phyloP scores from a whole-genome alignment of 768 basidiomycete genomes.

The Suillus subaureus region DNA sequence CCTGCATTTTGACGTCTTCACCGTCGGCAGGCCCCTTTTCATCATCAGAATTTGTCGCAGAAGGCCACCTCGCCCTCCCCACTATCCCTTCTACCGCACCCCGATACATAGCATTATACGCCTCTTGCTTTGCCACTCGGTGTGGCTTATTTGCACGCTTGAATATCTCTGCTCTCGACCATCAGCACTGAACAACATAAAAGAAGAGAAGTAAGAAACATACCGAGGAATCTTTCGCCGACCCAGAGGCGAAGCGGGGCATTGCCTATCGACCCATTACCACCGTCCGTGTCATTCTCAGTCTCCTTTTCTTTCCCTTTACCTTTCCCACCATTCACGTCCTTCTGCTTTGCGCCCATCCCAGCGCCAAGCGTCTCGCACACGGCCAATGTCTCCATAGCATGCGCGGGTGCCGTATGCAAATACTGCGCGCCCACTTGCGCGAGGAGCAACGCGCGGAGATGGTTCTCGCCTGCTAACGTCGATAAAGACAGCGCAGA shows the following conservation, averaged over 20 bases:
- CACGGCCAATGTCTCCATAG: slow-evolving; percentile 62
- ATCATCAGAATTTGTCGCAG: background rate
- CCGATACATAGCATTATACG: slow-evolving; percentile 40
- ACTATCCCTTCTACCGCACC: slow-evolving; percentile 24
- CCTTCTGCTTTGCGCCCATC: slow-evolving; percentile 48
- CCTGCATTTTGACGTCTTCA: background rate
- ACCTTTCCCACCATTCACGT: slow-evolving; percentile 10
- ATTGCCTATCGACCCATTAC: slow-evolving; percentile 51
- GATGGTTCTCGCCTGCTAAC: slow-evolving; percentile 65
- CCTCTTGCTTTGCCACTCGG: slow-evolving; percentile 47
- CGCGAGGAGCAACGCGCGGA: slow-evolving; percentile 70
- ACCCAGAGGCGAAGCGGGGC: slow-evolving; percentile 71
- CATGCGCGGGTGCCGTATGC: slow-evolving; percentile 71
- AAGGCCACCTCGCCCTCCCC: background rate
- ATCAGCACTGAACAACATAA: background rate
- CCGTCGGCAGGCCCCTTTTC: background rate
- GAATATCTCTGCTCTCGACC: slow-evolving; percentile 49
- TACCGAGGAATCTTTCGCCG: slow-evolving; percentile 69
- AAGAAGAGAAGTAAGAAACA: slow-evolving; percentile 21
- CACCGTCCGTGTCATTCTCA: slow-evolving; percentile 9
- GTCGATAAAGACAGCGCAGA: slow-evolving; percentile 60
- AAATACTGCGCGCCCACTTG: slow-evolving; percentile 71
- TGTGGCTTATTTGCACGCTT: slow-evolving; percentile 55
- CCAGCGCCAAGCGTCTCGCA: slow-evolving; percentile 74
- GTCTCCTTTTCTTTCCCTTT: slow-evolving; percentile 7